These are phyloP conservation scores for Ramaria sp. DNA, from an alignment of 768 basidiomycete species.

Conservation along the genomic window DNA sequence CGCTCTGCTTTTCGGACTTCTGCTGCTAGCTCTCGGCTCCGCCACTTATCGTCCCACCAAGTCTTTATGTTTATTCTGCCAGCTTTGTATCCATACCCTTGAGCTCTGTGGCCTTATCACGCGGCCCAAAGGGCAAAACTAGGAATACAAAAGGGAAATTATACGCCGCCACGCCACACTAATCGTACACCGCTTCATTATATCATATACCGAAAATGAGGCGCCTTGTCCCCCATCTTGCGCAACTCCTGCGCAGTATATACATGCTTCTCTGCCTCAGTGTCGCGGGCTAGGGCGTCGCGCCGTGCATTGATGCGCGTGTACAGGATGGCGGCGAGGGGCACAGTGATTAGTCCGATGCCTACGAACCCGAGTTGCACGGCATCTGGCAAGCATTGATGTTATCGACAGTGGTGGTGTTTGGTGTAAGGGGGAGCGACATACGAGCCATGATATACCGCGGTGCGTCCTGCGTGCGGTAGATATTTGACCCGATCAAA, in stretches of 20 bases:
- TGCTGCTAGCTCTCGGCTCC: too few relatives aligned
- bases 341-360: conserved; percentile 46
- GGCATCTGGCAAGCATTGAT: conserved; percentile 30
- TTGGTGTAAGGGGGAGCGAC: not conserved
- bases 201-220: conserved; percentile 47
- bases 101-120: too few relatives aligned
- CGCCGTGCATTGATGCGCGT: conserved; percentile 44
- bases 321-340: conserved; percentile 39
- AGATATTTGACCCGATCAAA: conserved; percentile 54
- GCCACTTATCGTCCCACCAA: too few relatives aligned
- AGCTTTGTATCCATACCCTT: too few relatives aligned
- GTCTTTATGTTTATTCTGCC: too few relatives aligned
- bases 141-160: too few relatives aligned
- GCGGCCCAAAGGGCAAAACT: too few relatives aligned
- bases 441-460: conserved; percentile 52
- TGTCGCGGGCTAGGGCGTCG: conserved; percentile 21
- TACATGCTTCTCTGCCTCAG: not conserved
- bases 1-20: too few relatives aligned
- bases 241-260: conserved; percentile 19
- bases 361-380: conserved; percentile 62
- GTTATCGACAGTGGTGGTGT: not conserved
- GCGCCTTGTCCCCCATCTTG: conserved; percentile 48
- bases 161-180: too few relatives aligned
- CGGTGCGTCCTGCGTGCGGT: conserved; percentile 46
- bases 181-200: too few relatives aligned